phyloP scores from a whole-genome alignment of 805 yeast species.

The Myxozyma mucilagina region DNA sequence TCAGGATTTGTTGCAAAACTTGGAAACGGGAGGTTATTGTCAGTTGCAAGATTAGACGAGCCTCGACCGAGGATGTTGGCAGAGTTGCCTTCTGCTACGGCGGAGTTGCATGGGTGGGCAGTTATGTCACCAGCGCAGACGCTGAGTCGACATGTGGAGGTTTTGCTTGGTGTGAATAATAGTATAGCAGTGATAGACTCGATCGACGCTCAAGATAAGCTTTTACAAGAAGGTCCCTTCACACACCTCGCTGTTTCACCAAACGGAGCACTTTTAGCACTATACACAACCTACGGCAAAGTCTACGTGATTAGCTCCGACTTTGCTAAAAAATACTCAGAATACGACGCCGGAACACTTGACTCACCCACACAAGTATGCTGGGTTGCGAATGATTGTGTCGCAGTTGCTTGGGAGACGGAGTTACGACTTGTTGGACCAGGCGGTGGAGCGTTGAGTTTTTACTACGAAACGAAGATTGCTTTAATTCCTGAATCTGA shows the following conservation, averaged over 20 bases:
- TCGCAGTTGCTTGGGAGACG: constrained; percentile 59
- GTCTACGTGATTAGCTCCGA: constrained; percentile 54
- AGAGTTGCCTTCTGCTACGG: constrained; percentile 13
- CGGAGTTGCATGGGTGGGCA: constrained; percentile 37
- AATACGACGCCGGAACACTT: constrained; percentile 45
- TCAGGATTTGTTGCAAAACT: constrained; percentile 50
- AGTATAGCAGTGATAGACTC: constrained; percentile 35
- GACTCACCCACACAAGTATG: constrained; percentile 49
- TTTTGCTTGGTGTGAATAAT: constrained; percentile 34
- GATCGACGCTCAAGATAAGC: constrained; percentile 43
- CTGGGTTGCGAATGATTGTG: constrained; percentile 89
- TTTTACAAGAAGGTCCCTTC: constrained; percentile 54
- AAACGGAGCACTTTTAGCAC: constrained; percentile 56
- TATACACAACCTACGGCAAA: constrained; percentile 47
- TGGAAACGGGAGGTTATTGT: constrained; percentile 46
- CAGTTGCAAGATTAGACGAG: constrained; percentile 45
- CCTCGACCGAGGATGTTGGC: constrained; percentile 36
- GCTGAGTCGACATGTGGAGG: constrained; percentile 37
- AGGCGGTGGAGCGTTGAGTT: constrained; percentile 45
- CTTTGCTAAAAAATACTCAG: constrained; percentile 49
- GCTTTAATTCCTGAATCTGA: constrained; percentile 62
- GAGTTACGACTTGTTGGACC: constrained; percentile 74
- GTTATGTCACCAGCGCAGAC: constrained; percentile 36
- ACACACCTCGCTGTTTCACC: constrained; percentile 50
- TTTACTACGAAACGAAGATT: constrained; percentile 38